These are phyloP conservation scores for Endoconidiophora polonica DNA, from an alignment of 2,329 filamentous ascomycete species.

Conservation along the genomic window DNA sequence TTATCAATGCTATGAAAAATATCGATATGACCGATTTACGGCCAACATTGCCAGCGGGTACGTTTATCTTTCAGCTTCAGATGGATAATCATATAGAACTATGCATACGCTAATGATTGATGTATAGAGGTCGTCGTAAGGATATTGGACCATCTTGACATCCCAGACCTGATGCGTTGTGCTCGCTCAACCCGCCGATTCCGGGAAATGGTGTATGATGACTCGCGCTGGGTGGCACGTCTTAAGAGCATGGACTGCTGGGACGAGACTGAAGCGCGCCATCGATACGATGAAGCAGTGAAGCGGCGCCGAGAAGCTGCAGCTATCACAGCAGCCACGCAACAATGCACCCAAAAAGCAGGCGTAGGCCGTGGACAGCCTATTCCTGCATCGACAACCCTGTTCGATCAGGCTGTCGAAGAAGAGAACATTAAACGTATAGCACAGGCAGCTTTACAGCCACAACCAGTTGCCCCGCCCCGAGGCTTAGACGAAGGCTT, in stretches of 20 bases:
- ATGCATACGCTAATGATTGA: neutral
- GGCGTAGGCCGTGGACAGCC: conserved; percentile 16
- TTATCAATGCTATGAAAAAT: conserved; percentile 62
- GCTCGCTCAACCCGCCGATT: conserved; percentile 72
- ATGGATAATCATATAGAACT: no score
- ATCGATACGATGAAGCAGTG: conserved; percentile 58
- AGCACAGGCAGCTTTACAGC: conserved; percentile 14
- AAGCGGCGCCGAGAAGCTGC: conserved; percentile 41
- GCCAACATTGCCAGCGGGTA: conserved; percentile 54
- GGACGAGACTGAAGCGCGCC: conserved; percentile 76
- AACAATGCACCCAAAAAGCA: conserved; percentile 13
- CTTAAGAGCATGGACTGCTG: conserved; percentile 78
- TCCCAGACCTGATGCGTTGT: conserved; percentile 70
- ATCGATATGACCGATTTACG: conserved; percentile 67
- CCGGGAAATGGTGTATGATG: conserved; percentile 97
- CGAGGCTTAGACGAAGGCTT: conserved; percentile 47
- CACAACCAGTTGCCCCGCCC: conserved; percentile 15
- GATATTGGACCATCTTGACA: conserved; percentile 77
- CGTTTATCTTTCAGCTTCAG: neutral
- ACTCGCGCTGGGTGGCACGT: conserved; percentile 81
- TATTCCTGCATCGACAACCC: conserved; percentile 27
- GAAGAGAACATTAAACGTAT: conserved; percentile 24
- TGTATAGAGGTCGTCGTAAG: conserved; percentile 63
- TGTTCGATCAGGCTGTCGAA: conserved; percentile 60
- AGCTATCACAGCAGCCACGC: conserved; percentile 13